Percentiles rank a stretch among this genome's conserved stretches.
These are phyloP conservation scores for Aspergillus piperis DNA, from an alignment of 2,329 filamentous ascomycete species.

Conservation along the genomic window DNA sequence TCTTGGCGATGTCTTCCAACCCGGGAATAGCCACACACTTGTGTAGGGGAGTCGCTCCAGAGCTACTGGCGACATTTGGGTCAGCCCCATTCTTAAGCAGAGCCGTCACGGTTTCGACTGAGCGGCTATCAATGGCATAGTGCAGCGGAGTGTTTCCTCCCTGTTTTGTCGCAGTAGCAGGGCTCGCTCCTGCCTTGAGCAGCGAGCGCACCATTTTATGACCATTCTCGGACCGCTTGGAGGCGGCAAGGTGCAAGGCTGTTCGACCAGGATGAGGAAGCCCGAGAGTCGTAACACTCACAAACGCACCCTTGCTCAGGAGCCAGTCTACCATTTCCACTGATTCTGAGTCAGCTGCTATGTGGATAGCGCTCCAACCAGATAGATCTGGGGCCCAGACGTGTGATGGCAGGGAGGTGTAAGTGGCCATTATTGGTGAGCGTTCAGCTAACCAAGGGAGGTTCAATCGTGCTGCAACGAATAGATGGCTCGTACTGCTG, in stretches of 20 bases:
- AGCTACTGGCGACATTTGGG: neutral
- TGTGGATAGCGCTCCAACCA: constrained; percentile 2
- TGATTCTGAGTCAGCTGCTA: constrained; percentile 3
- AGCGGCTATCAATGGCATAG: constrained; percentile 2
- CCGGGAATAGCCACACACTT: neutral
- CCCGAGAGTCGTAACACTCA: neutral
- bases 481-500: constrained; percentile 3
- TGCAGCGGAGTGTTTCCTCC: neutral
- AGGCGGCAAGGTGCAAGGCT: constrained; percentile 2
- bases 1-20: neutral
- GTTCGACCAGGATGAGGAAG: constrained; percentile 1
- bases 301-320: neutral
- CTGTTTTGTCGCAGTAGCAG: neutral
- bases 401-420: neutral
- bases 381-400: neutral
- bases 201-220: neutral
- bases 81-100: neutral
- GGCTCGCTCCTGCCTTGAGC: neutral
- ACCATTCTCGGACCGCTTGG: neutral
- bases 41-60: neutral
- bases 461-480: constrained; percentile 1
- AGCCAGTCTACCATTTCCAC: constrained; percentile 1
- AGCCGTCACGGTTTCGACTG: neutral
- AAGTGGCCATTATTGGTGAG: neutral
- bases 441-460: constrained; percentile 2